Percentiles rank a stretch among this genome's conserved stretches.
Conservation (phyloP, 192 early-diverging fungal genomes). For the Podochytrium sp. region DNA sequence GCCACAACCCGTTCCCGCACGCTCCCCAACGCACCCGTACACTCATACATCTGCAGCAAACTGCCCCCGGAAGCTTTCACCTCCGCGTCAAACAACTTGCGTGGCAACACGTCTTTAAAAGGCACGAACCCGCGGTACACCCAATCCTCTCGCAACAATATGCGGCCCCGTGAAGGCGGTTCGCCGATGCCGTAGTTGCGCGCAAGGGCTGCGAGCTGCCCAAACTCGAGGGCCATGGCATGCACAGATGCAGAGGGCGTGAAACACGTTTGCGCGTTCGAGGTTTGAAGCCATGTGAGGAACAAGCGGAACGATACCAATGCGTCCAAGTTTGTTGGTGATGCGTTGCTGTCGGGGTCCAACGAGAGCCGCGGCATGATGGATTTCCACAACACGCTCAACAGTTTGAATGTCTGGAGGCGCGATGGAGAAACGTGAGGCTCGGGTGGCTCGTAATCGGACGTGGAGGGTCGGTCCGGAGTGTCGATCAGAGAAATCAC, state of each 20-base stretch:
- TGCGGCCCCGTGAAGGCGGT: not conserved
- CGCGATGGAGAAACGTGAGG: not conserved
- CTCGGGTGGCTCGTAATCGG: not conserved
- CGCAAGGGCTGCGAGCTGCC: not conserved
- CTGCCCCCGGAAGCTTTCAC: not conserved
- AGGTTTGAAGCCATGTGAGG: not conserved
- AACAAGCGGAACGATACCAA: not conserved
- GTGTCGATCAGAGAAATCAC: not conserved
- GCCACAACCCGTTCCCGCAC: not conserved
- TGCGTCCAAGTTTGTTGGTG: not conserved
- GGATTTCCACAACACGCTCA: not conserved
- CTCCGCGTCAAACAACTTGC: slow-evolving; percentile 21
- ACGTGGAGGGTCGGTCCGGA: not conserved
- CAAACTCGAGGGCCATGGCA: not conserved
- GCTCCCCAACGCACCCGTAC: not conserved
- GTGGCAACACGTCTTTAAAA: slow-evolving; percentile 5
- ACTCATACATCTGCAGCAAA: slow-evolving; percentile 3
- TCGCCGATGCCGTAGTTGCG: not conserved
- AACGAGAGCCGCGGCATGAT: not conserved
- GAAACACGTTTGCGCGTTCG: not conserved
- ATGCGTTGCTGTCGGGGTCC: not conserved
- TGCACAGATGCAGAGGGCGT: not conserved
- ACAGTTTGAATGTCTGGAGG: not conserved
- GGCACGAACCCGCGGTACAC: slow-evolving; percentile 29
- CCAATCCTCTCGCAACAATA: slow-evolving; percentile 9